Conservation (phyloP, 75 land plant species). For the Pseudotsuga menziesii region DNA sequence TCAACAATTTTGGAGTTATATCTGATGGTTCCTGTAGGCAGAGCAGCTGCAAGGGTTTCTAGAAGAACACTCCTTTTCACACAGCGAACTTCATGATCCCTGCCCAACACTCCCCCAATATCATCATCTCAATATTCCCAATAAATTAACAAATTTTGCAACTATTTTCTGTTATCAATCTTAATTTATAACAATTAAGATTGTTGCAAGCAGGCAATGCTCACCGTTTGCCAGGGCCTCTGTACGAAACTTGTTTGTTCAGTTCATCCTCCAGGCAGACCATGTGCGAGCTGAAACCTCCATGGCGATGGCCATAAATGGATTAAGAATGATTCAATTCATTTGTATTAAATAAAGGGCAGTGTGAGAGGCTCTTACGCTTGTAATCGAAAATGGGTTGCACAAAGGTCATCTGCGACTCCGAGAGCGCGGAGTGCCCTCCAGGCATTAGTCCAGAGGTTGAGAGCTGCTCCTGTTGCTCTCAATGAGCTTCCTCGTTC, state of each 20-base stretch:
- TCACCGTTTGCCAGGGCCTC: background rate
- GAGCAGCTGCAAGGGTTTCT: conserved; percentile 17
- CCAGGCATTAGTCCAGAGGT: conserved; percentile 44
- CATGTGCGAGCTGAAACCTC: background rate
- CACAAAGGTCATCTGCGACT: conserved; percentile 31
- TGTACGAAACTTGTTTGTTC: background rate
- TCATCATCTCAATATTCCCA: background rate
- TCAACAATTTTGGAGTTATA: conserved; percentile 16
- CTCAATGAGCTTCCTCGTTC: conserved; percentile 32
- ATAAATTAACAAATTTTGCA: background rate
- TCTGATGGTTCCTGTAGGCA: conserved; percentile 26
- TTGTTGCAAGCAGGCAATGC: background rate
- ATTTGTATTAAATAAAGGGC: background rate
- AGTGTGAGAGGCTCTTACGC: conserved; percentile 16
- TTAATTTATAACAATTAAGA: background rate
- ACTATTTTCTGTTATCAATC: background rate
- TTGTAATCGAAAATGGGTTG: background rate
- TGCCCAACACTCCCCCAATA: background rate
- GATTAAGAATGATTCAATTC: background rate
- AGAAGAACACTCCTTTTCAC: conserved; percentile 25
- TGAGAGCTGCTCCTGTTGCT: conserved; percentile 37
- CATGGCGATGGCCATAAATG: background rate
- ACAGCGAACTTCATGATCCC: conserved; percentile 20
- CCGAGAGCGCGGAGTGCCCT: conserved; percentile 43
- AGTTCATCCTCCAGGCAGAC: background rate